Evolutionary conservation across 23 red algal genomes (phyloP), one percentile per base, ranked within the genome.

Genomic region (Agarophyton chilense): DNA sequence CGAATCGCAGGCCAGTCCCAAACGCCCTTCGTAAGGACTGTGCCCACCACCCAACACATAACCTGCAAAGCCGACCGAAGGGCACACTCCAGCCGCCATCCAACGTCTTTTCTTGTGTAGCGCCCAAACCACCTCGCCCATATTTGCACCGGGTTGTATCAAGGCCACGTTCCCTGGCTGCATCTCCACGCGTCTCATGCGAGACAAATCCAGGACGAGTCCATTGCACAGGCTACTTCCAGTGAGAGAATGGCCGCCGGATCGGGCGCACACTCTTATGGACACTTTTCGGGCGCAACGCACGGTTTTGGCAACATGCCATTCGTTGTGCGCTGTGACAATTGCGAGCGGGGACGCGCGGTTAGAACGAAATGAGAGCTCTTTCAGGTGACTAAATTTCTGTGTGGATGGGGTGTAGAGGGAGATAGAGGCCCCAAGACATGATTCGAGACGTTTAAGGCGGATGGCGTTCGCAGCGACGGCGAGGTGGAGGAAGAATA

Each of bases 81-180:
- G 82, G 28, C 82, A 87, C 2, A 87, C 82, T 8, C 82, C 82
- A n/a, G 82, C 61, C 24, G 82, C 82, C 50, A 87, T 67, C 82
- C 82, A 87, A 3, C 82, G 82, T 1, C 64, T 12, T 16, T 26
- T 18, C 16, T 87, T 67, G 29, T 74, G 67, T 64, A 87, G 42
- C 2, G 5, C 25, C 82, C 82, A 87, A 2, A 87, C 46, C 44
- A 87, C 82, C 26, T 87, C 64, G 16, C 82, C 82, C 64, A 87
- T 72, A 31, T 72, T 73, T 10, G 82, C 82, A n/a, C 82, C 82
- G 2, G 82, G 56, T 31, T 74, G 56, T 2, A 87, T 57, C 11
- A 28, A 2, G 14, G 82, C 82, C 7, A 87, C 65, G 36, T 50
- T 50, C 1, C 34, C 65, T 6, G 64, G 35, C 29, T 41, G n/a